These are phyloP conservation scores for Micractinium conductrix DNA, from an alignment of 139 green algal species.

Conservation along the genomic window DNA sequence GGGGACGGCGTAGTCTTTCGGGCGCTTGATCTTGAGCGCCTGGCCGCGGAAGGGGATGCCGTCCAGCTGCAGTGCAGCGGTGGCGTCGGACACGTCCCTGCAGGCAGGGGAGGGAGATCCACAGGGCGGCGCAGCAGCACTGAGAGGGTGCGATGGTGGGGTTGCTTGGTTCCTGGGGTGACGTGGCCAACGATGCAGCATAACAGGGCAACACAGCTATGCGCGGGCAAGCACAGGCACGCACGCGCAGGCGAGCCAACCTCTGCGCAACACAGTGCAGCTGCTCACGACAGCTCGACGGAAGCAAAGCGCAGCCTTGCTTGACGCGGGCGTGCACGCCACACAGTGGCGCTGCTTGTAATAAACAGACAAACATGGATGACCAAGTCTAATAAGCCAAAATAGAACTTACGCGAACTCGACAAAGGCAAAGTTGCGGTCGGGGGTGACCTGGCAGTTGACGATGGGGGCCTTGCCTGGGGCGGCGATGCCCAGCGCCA, in stretches of 20 bases:
- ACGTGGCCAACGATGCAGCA: neutral
- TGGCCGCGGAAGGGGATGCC: slow-evolving; percentile 43
- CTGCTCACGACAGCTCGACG: too few relatives aligned
- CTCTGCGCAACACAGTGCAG: too few relatives aligned
- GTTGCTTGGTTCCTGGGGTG: neutral
- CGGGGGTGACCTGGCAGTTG: slow-evolving; percentile 37
- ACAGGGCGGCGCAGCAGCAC: too few relatives aligned
- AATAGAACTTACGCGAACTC: slow-evolving; percentile 27
- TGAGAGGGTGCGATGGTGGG: neutral
- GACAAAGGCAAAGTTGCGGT: slow-evolving; percentile 44
- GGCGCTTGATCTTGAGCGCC: slow-evolving; percentile 44
- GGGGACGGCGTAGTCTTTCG: slow-evolving; percentile 40
- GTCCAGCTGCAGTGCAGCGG: slow-evolving; percentile 36
- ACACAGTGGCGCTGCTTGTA: too few relatives aligned
- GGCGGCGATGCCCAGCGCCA: slow-evolving; percentile 15
- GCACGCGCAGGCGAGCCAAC: too few relatives aligned
- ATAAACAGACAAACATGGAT: neutral
- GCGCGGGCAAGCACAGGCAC: too few relatives aligned
- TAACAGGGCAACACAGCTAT: neutral
- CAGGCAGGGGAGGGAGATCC: neutral
- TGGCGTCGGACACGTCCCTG: slow-evolving; percentile 33
- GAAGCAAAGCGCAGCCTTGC: too few relatives aligned
- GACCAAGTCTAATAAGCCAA: neutral
- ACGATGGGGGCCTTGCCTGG: slow-evolving; percentile 40
- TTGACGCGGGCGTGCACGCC: neutral